A percentile compares a stretch with the other conserved stretches of the same genome.
Evolutionary conservation across 148 eudicot genomes (phyloP).

Genomic region (Heliamphora exappendiculata): DNA sequence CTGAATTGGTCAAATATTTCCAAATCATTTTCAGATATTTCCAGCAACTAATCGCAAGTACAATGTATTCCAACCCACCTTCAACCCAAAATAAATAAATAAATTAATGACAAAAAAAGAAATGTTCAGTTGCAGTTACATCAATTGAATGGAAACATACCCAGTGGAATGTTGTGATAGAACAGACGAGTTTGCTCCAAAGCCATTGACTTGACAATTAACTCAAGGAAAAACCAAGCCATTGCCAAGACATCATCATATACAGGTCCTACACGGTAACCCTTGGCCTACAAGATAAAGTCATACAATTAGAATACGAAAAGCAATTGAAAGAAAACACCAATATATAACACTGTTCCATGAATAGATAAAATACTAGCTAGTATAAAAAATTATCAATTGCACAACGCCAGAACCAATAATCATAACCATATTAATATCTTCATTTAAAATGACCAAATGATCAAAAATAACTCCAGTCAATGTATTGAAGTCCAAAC

Average conservation of each 20-base stretch:
- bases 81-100: neutral
- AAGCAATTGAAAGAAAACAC: conserved; percentile 7
- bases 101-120: neutral
- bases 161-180: conserved; percentile 80
- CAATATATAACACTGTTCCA: neutral
- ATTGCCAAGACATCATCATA: conserved; percentile 97
- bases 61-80: neutral
- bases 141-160: conserved; percentile 30
- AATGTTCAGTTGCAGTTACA: neutral
- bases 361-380: neutral
- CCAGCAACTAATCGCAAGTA: no score
- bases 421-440: neutral
- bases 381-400: conserved; percentile 4
- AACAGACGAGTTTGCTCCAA: conserved; percentile 90
- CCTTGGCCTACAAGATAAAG: conserved; percentile 73
- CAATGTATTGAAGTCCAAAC: neutral
- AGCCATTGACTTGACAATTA: conserved; percentile 96
- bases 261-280: conserved; percentile 96
- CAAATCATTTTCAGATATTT: neutral
- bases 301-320: neutral
- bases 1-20: neutral
- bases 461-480: neutral
- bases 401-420: neutral
- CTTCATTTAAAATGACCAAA: neutral
- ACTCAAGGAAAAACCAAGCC: conserved; percentile 99